Base-by-base conservation (phyloP, 108 stramenopile genomes). In the Schizochytrium sp. region DNA sequence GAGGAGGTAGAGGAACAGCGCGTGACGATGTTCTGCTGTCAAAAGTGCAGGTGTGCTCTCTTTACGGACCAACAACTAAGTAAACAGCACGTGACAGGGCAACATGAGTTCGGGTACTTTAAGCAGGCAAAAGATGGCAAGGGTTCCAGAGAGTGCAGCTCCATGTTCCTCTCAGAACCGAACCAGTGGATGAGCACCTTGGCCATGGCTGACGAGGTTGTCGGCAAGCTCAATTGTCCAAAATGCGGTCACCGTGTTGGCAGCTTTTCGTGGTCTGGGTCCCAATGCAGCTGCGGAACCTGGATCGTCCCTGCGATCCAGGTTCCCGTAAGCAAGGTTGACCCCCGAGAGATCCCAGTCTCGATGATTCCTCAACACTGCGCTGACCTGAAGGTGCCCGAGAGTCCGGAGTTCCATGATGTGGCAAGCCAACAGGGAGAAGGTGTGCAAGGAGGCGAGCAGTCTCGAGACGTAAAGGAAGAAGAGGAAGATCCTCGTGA, bases 201-300 rank as follows among this genome's bases (percentile, higher is more conserved):
- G 45, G 53, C 76, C 53, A 55, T 55, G 53, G 76, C 76, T n/a
- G 76, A 83, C 17, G 47, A 49, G 76, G 53, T 10, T 7, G 47
- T 55, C 50, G 76, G 76, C 76, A 83, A 83, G 76, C 53, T 83
- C 50, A 55, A 55, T 10, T 83, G 76, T 58, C 87, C 87, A 42
- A 59, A 57, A 28, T 87, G 87, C 3, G 57, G 57, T 58, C 41
- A 38, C 17, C 56, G 87, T 13, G 57, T 87, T 58, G 87, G 87
- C 56, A 59, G 57, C 2, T 87, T 87, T 8, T 12, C 57, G 4
- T 87, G 87, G 87, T 38, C 57, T 1, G 87, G 87, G 19, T 38
- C 87, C 12, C 87, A 87, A n/a, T 87, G 87, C 87, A 87, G 57
- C 57, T 87, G 87, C 44, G 87, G 87, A 12, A 87, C 87, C 19